phyloP scores from a whole-genome alignment of 2,329 filamentous ascomycete species.

The Hymenoscyphus scutula region DNA sequence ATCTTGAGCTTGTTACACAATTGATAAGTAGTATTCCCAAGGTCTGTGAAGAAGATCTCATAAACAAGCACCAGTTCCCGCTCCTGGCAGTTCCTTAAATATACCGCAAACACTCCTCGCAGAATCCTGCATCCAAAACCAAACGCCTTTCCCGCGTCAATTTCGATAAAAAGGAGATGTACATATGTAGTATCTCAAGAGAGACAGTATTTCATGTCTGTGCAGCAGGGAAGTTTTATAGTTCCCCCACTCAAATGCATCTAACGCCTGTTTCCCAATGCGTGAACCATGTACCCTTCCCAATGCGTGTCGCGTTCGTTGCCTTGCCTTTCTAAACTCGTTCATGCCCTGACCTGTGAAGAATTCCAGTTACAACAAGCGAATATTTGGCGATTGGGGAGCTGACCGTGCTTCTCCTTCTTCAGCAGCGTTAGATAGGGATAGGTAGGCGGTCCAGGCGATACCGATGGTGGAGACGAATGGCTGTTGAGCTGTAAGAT shows the following conservation, averaged over 20 bases:
- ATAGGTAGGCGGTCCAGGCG: slow-evolving; percentile 96
- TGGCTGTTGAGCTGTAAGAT: slow-evolving; percentile 54
- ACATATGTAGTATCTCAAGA: neutral
- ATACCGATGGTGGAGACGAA: slow-evolving; percentile 96
- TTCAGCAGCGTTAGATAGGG: slow-evolving; percentile 83
- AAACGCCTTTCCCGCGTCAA: neutral
- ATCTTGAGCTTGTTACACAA: neutral
- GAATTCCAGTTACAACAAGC: slow-evolving; percentile 30
- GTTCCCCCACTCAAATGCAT: neutral
- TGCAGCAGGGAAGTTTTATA: neutral
- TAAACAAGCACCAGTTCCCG: neutral
- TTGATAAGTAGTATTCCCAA: neutral
- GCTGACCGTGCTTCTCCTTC: slow-evolving; percentile 36
- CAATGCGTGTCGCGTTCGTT: neutral
- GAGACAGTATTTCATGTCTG: neutral
- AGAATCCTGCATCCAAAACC: neutral
- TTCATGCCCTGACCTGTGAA: slow-evolving; percentile 21
- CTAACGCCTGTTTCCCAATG: slow-evolving; percentile 7
- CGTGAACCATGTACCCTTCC: neutral
- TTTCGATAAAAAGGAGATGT: slow-evolving; percentile 2
- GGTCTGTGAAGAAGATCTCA: neutral
- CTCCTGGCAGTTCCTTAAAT: neutral
- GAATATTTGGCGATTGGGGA: slow-evolving; percentile 36
- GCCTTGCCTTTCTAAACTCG: neutral
- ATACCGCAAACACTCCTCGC: too few relatives aligned